Base-by-base conservation (phyloP, 2,329 filamentous ascomycete genomes). In the Allantophomopsis cytisporea region DNA sequence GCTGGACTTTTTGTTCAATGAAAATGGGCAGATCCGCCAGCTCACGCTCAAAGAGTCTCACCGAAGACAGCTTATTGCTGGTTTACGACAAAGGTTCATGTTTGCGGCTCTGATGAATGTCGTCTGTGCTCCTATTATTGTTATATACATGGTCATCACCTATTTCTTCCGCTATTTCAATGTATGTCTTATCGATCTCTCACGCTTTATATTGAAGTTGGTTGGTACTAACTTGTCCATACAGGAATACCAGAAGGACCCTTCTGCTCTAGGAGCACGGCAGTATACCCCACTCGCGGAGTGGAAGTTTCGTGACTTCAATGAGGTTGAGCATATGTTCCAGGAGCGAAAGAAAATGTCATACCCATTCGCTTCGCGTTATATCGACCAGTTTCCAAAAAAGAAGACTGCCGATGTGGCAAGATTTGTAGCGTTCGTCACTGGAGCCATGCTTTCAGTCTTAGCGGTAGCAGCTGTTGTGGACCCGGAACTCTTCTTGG, bases 301-400 rank as follows among this genome's bases (percentile, higher is more conserved):
- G 56, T 98, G 91, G 91, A 96, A 95, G 53, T 95, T 98, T 46
- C 80, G 91, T 36, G 89, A 96, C 57, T 98, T 96, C 69, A 98
- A 98, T 53, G 91, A 98, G 58, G 69, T 98, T 1, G 81, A 82
- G 41, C 91, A 98, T 58, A 69, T 96, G 2, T 98, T 96, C 52
- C 75, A 87, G 43, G 83, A 89, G 47, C 78, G 91, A 15, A 68
- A 89, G 33, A 88, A 94, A 47, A 93, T 96, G 82, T 94, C 91
- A 1, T 87, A 91, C 53, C 88, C 89, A 0, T 95, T 86, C 55
- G 89, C 91, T 2, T 86, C 82, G 28, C 76, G 86, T 36, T 98
- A 98, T 52, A 72, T 98, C 18, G 86, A 94, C 47, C 89, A 96
- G 47, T 98, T 98, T 44, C 91, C 91, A 0, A 96, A 96, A 57